phyloP scores from a whole-genome alignment of 2,329 filamentous ascomycete species.

The Scedosporium boydii region DNA sequence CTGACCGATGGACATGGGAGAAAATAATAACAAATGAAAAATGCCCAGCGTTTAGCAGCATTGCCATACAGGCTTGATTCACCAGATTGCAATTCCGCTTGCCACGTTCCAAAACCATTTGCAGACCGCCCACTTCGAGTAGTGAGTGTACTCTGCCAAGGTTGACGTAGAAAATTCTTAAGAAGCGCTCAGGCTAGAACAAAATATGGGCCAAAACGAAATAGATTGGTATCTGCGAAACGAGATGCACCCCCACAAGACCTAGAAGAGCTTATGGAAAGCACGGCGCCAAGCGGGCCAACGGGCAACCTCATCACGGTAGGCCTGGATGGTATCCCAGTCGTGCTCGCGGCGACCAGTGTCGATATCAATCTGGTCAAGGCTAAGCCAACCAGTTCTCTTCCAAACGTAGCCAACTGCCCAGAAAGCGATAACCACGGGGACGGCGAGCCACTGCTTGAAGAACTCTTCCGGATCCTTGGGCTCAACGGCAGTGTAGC shows the following conservation, averaged over 20 bases:
- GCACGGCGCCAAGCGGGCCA: conserved; percentile 42
- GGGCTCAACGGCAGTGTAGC: conserved; percentile 38
- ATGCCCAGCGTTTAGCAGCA: neutral
- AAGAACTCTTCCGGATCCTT: conserved; percentile 40
- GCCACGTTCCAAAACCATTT: neutral
- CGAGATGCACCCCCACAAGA: neutral
- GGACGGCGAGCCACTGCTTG: conserved; percentile 41
- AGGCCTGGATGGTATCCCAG: conserved; percentile 52
- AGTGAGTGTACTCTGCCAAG: too few relatives aligned
- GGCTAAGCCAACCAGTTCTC: conserved; percentile 46
- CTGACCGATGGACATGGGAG: neutral
- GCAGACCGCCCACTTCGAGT: too few relatives aligned
- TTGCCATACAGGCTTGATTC: neutral
- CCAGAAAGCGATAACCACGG: conserved; percentile 46
- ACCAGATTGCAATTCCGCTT: neutral
- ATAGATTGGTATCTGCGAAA: neutral
- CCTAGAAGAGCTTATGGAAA: conserved; percentile 27
- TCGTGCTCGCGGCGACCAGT: conserved; percentile 54
- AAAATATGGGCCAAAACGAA: neutral
- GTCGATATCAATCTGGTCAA: conserved; percentile 57
- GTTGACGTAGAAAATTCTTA: too few relatives aligned
- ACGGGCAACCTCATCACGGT: conserved; percentile 36
- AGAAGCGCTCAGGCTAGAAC: too few relatives aligned
- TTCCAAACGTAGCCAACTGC: conserved; percentile 54
- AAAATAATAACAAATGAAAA: neutral